Base-by-base conservation (phyloP, 2,329 filamentous ascomycete genomes). In the Tolypocladium sp. region DNA sequence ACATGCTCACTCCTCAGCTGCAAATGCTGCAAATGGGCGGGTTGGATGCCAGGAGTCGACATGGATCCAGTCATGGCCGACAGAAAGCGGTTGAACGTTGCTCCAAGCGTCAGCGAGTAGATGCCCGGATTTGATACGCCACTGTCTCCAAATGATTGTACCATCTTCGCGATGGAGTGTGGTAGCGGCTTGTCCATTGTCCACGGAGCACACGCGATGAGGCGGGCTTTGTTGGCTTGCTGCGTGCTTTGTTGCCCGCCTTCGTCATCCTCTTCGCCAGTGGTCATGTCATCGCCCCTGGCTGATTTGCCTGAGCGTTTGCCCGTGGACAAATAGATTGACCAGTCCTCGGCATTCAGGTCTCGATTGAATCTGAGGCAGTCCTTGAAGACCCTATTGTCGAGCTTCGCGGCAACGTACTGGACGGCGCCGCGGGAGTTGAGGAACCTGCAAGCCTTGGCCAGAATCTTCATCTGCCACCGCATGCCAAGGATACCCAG, bases 401-500 rank as follows among this genome's bases (percentile, higher is more conserved):
- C 74, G 13, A 84, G 79, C 42, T 77, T 79, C 5, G 82, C 83
- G 4, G 82, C 82, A 3, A 84, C 80, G 62, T 83, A 85, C 54
- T 79, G 78, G 25, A 85, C 74, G 35, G 81, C 76, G 7, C 83
- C 84, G 54, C 80, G 74, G 30, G 78, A 76, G 27, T 82, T 82
- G 61, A 86, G 77, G 64, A 82, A 83, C 20, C 84, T 78, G 54
- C 81, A 83, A 17, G 81, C 79, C 64, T 83, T 84, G 9, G 83
- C 80, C 46, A 84, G 70, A 8, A 81, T 79, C 63, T 82, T 83
- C 82, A 85, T 85, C 65, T 85, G 81, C 75, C 81, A 84, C 25
- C 75, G 75, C 64, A 78, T 76, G n/a, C 78, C 77, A 2, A 79
- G 66, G 20, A 85, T 77, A 5, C 82, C 82, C 35, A 87, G 73